Base-by-base conservation (phyloP, 139 green algal genomes). In the Chlamydomonas schloesseri region DNA sequence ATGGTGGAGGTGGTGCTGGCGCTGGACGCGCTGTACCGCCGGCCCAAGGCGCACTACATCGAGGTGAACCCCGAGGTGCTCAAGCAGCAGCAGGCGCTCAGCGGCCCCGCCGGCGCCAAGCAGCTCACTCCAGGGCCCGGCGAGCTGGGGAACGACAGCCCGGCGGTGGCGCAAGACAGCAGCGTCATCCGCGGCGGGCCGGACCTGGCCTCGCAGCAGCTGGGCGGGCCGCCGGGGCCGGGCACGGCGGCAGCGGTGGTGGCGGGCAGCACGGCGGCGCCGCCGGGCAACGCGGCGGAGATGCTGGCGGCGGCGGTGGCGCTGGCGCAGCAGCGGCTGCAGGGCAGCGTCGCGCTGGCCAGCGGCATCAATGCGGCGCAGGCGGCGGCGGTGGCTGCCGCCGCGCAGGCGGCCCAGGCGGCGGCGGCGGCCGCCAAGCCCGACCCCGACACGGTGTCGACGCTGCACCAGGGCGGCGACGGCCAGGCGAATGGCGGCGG, bases 1-100 rank as follows among this genome's bases (percentile, higher is more conserved):
- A 73, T 98, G 31, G 85, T 92, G 14, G 92, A 95, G 33, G 93
- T 98, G 15, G 92, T 88, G 3, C 31, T 81, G 14, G 68, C 76
- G 13, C 72, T 98, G 34, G 73, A 91, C 33, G 83, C 89, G 55
- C 90, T 98, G 31, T 96, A 96, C 82, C 28, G 76, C 18, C 42
- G 89, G 47, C 87, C 90, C 4, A 94, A 93, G 60, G 87, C 89
- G 13, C 33, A 73, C 26, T 95, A 95, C 78, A 86, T 92, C n/a
- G 34, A 89, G 13, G 82, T 94, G 3, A 79, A 87, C 33, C 69
- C 81, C 26, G 81, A 87, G 0, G 80, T 78, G 31, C 81, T 79
- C 18, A 76, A 77, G 50, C 81, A 79, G 80, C 77, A 84, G 47
- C 69, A 79, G 81, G 69, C 69, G 13, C 34, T n/a, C 36, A 87